Evolutionary conservation across 2,329 filamentous ascomycete genomes (phyloP).

Genomic region (Hawksworthiomyces lignivorus): DNA sequence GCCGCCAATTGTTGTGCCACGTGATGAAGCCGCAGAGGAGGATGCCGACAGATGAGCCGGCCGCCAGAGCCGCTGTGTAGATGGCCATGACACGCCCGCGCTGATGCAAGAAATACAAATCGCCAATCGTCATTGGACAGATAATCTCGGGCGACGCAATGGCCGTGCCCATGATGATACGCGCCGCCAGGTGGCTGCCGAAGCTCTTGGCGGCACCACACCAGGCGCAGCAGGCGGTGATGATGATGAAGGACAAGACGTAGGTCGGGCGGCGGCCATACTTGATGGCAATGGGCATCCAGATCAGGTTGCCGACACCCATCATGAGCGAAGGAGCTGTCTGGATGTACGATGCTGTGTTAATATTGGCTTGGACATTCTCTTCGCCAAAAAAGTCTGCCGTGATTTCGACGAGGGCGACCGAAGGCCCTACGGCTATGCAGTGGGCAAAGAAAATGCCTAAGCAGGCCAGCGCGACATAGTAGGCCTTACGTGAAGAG

Average conservation of each 20-base stretch:
- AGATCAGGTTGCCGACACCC: constrained; percentile 38
- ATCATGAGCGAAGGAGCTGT: constrained; percentile 42
- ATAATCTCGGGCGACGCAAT: constrained; percentile 45
- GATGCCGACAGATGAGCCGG: constrained; percentile 35
- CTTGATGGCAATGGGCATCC: constrained; percentile 39
- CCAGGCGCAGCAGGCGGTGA: constrained; percentile 33
- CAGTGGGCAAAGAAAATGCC: constrained; percentile 52
- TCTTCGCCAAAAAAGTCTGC: constrained; percentile 37
- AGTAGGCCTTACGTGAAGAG: constrained; percentile 37
- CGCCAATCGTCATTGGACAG: constrained; percentile 43
- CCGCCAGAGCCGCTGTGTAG: constrained; percentile 11
- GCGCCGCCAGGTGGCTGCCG: constrained; percentile 33
- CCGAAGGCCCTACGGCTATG: constrained; percentile 45
- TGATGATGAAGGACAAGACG: constrained; percentile 33
- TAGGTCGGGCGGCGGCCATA: constrained; percentile 37
- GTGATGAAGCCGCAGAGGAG: constrained; percentile 41
- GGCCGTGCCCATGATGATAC: constrained; percentile 45
- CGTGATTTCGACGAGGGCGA: constrained; percentile 41
- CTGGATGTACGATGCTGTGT: constrained; percentile 44
- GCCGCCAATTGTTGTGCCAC: constrained; percentile 39
- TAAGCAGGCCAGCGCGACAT: constrained; percentile 39
- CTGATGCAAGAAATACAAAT: constrained; percentile 51
- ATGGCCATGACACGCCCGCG: constrained; percentile 41
- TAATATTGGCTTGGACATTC: constrained; percentile 27
- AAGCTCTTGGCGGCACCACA: constrained; percentile 35